These are phyloP conservation scores for Xylariomycetidae sp. DNA, from an alignment of 2,329 filamentous ascomycete species.

Conservation along the genomic window DNA sequence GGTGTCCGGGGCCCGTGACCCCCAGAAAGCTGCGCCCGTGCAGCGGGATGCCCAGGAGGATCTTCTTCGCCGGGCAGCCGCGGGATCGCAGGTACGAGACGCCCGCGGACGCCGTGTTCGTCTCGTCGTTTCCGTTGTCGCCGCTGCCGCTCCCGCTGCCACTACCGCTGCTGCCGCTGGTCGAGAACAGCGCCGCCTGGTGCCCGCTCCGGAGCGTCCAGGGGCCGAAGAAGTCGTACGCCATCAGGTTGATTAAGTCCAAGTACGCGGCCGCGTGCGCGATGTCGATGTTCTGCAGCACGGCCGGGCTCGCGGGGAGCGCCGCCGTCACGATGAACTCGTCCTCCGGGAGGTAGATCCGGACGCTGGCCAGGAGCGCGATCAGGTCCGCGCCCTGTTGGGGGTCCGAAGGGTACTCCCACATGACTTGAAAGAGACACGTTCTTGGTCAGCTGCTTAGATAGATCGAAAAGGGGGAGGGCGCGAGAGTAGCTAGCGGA, in stretches of 20 bases:
- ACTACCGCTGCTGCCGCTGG: conserved; percentile 56
- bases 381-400: conserved; percentile 68
- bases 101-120: too few species aligned
- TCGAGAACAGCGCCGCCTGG: conserved; percentile 69
- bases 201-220: conserved; percentile 67
- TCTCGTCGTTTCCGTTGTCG: too few species aligned
- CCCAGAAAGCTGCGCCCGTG: conserved; percentile 73
- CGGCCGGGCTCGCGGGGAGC: conserved; percentile 62
- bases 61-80: conserved; percentile 65
- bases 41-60: conserved; percentile 70
- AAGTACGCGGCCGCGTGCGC: conserved; percentile 58
- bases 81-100: conserved; percentile 61
- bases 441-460: too few species aligned
- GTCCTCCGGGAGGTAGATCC: conserved; percentile 63
- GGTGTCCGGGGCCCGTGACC: conserved; percentile 60
- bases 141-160: too few species aligned
- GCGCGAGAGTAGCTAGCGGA: too few species aligned
- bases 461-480: too few species aligned
- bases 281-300: conserved; percentile 67
- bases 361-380: conserved; percentile 60
- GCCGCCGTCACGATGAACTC: conserved; percentile 67
- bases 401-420: conserved; percentile 67
- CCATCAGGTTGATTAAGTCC: conserved; percentile 73
- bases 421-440: too few species aligned
- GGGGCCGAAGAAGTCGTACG: conserved; percentile 73